Base-by-base conservation (phyloP, 129 eudicot genomes). In the Flaveria sonorensis region DNA sequence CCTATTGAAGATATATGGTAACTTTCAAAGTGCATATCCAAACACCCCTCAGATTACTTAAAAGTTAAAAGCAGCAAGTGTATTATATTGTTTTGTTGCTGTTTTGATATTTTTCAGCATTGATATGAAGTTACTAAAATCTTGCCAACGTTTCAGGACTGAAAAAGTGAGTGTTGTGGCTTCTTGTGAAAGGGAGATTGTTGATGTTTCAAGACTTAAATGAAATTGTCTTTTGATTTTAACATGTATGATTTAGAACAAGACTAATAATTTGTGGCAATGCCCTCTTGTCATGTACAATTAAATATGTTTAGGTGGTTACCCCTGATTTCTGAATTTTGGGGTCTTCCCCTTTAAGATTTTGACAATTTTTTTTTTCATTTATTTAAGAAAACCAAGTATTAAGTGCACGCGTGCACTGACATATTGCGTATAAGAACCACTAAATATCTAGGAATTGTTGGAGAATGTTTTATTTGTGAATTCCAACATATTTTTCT, bases 151-250 rank as follows among this genome's bases (percentile, higher is more conserved):
- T 61, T 61, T 24, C 67, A 61, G 67, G 67, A 61, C 40, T 61
- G 65, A 59, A 28, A 26, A 61, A 61, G 24, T 24, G 67, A 10
- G 15, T 61, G 67, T 24, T 24, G 67, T 12, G 67, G 39, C 40
- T 61, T 61, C n/a, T 61, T 61, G 67, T 61, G 18, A 26, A 61
- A 28, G 67, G 26, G 67, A 61, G 67, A 61, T 61, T 61, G 67
- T 61, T 61, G 42, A 61, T 61, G 67, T 61, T 61, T 24, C 40
- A 26, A 61, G 40, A 12, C 4, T 26, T 7, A 26, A 61, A 61
- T 61, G 40, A 61, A 61, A 4, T 36, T 61, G 65, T 59, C n/a
- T 59, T 23, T 59, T 23, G 63, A 59, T 21, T 59, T 59, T 59
- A 59, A 59, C 65, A 59, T 59, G 67, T 61, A 26, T 61, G 67